A percentile compares a stretch with the other conserved stretches of the same genome.
Evolutionary conservation across 1,139 yeast genomes (phyloP).

Genomic region (Lizanozyma gosingica): DNA sequence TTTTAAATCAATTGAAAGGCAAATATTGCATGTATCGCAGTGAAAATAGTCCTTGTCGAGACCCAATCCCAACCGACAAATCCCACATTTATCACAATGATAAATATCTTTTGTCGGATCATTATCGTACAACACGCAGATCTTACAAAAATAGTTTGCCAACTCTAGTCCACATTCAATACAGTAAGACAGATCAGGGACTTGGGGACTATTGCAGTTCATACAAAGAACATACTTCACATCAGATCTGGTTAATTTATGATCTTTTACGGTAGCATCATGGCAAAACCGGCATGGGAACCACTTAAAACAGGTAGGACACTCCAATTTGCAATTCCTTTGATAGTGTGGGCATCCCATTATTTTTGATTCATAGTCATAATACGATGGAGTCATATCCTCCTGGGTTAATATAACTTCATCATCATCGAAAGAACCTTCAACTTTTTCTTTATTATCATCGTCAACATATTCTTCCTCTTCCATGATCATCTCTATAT

Average conservation of each 20-base stretch:
- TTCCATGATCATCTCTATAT: slow-evolving; percentile 2
- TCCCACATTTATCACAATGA: slow-evolving; percentile 90
- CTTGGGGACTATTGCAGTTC: slow-evolving; percentile 69
- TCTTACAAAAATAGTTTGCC: slow-evolving; percentile 69
- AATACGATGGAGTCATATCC: slow-evolving; percentile 46
- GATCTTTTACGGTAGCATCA: slow-evolving; percentile 49
- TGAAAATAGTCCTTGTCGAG: slow-evolving; percentile 84
- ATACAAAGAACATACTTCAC: slow-evolving; percentile 72
- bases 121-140: slow-evolving; percentile 77
- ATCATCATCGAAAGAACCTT: slow-evolving; percentile 16
- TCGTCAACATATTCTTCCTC: slow-evolving; percentile 13
- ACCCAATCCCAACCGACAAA: slow-evolving; percentile 84
- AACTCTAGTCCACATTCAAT: slow-evolving; percentile 54
- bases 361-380: slow-evolving; percentile 31
- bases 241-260: slow-evolving; percentile 53
- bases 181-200: slow-evolving; percentile 59
- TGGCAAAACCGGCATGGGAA: slow-evolving; percentile 81
- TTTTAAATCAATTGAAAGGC: slow-evolving; percentile 72
- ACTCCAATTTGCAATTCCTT: slow-evolving; percentile 75
- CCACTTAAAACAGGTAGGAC: slow-evolving; percentile 70
- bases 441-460: slow-evolving; percentile 16
- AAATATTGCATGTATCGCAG: slow-evolving; percentile 84
- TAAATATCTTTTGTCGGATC: slow-evolving; percentile 75
- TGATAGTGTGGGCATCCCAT: slow-evolving; percentile 82
- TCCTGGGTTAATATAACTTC: slow-evolving; percentile 36